A percentile compares a stretch with the other conserved stretches of the same genome.
phyloP scores from a whole-genome alignment of 768 basidiomycete genomes.

The Termitomyces sp. region DNA sequence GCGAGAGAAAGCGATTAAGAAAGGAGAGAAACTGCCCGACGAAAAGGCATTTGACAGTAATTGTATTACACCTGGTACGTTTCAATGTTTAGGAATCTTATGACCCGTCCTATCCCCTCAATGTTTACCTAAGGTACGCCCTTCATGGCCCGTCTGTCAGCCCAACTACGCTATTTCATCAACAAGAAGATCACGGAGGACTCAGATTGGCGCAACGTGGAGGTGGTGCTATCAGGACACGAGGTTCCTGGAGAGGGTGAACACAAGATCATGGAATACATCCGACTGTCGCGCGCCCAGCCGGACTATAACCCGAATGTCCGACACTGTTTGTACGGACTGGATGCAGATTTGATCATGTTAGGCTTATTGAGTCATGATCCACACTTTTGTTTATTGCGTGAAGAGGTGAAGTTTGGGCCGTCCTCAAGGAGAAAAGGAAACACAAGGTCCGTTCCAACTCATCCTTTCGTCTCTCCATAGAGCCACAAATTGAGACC shows the following conservation, averaged over 20 bases:
- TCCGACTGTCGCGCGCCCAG: constrained; percentile 90
- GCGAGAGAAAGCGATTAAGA: constrained; percentile 79
- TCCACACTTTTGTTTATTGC: constrained; percentile 95
- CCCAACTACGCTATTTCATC: constrained; percentile 91
- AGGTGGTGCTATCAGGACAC: constrained; percentile 94
- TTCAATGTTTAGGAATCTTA: background rate
- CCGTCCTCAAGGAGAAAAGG: constrained; percentile 72
- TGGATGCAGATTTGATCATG: constrained; percentile 99
- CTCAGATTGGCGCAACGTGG: constrained; percentile 88
- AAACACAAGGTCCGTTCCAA: constrained; percentile 38
- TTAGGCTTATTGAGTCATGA: constrained; percentile 95
- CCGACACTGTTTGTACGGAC: constrained; percentile 96
- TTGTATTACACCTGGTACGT: constrained; percentile 93
- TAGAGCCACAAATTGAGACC: background rate
- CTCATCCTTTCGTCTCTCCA: background rate
- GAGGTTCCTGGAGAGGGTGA: constrained; percentile 99
- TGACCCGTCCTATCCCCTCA: background rate
- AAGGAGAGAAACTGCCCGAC: constrained; percentile 88
- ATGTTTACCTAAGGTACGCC: constrained; percentile 62
- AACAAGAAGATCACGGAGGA: constrained; percentile 99
- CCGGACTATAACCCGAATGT: constrained; percentile 95
- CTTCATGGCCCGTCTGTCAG: constrained; percentile 93
- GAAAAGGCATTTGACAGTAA: constrained; percentile 98
- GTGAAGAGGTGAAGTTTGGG: constrained; percentile 99
- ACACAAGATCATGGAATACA: constrained; percentile 99